A percentile compares a stretch with the other conserved stretches of the same genome.
These are phyloP conservation scores for Wickerhamomyces silvicola DNA, from an alignment of 805 yeast genomes.

Conservation along the genomic window DNA sequence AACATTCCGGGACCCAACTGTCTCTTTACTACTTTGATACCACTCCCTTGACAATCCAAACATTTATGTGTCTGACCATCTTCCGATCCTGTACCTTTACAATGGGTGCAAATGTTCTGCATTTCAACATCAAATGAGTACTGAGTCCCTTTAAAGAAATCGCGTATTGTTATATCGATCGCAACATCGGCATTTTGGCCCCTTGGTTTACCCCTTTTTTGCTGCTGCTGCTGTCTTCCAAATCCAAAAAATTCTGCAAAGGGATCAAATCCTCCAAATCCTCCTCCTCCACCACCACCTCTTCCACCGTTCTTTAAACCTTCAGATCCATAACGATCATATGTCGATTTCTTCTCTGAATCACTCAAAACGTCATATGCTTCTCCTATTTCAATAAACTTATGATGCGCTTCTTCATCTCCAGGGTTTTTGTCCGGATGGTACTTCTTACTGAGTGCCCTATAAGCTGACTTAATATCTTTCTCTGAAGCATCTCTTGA, in stretches of 20 bases:
- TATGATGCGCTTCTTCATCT: slow-evolving; percentile 74
- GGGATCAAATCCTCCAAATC: slow-evolving; percentile 48
- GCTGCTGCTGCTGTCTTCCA: slow-evolving; percentile 25
- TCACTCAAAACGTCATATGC: slow-evolving; percentile 86
- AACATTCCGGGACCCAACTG: slow-evolving; percentile 89
- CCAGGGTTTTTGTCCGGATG: slow-evolving; percentile 95
- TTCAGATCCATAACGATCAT: slow-evolving; percentile 74
- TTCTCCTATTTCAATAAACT: slow-evolving; percentile 85
- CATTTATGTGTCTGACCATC: slow-evolving; percentile 71
- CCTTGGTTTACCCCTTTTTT: slow-evolving; percentile 34
- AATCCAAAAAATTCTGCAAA: slow-evolving; percentile 57
- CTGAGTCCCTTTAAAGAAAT: slow-evolving; percentile 65
- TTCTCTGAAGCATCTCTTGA: slow-evolving; percentile 62
- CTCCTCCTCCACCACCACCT: slow-evolving; percentile 32
- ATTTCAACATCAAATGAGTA: slow-evolving; percentile 56
- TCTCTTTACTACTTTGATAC: slow-evolving; percentile 54
- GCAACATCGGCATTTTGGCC: slow-evolving; percentile 60
- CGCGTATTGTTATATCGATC: slow-evolving; percentile 51
- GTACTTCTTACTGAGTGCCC: slow-evolving; percentile 72
- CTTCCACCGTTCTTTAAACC: slow-evolving; percentile 58
- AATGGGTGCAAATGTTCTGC: slow-evolving; percentile 69
- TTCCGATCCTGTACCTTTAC: slow-evolving; percentile 80
- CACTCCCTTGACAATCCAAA: slow-evolving; percentile 66
- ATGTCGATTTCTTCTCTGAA: slow-evolving; percentile 57
- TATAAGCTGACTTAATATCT: slow-evolving; percentile 80